phyloP scores from a whole-genome alignment of 108 stramenopile genomes.

The Chaetoceros muelleri region DNA sequence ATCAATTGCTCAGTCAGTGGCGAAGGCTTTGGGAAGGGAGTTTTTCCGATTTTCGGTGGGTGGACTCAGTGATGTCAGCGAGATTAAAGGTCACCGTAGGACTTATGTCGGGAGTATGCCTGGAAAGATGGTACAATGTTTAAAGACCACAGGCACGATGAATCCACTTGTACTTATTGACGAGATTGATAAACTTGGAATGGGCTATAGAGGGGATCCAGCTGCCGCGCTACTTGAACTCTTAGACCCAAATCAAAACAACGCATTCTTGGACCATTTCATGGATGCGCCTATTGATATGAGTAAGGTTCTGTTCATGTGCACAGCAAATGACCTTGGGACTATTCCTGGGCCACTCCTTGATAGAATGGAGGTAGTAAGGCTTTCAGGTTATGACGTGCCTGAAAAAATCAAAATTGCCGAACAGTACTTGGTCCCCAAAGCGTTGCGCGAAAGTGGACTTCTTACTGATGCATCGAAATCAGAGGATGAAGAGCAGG shows the following conservation, averaged over 20 bases:
- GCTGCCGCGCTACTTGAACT: constrained; percentile 91
- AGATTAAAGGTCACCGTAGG: constrained; percentile 97
- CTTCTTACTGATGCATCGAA: constrained; percentile 44
- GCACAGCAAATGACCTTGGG: constrained; percentile 92
- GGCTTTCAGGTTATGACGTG: constrained; percentile 93
- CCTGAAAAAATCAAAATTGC: constrained; percentile 96
- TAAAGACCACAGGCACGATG: constrained; percentile 72
- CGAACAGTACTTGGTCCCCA: constrained; percentile 91
- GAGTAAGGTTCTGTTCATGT: constrained; percentile 94
- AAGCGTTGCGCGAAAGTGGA: constrained; percentile 83
- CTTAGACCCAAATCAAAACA: constrained; percentile 89
- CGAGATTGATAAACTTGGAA: constrained; percentile 96
- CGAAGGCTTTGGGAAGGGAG: constrained; percentile 81
- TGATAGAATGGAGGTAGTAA: constrained; percentile 97
- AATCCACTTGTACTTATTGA: constrained; percentile 96
- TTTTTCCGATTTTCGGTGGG: constrained; percentile 96
- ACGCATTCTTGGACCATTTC: constrained; percentile 89
- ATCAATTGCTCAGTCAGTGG: constrained; percentile 86
- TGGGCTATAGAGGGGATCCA: constrained; percentile 89
- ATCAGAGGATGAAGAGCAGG: constrained; percentile 9
- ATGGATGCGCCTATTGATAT: constrained; percentile 98
- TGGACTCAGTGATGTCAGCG: constrained; percentile 88
- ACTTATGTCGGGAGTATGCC: constrained; percentile 99
- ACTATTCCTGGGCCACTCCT: constrained; percentile 92
- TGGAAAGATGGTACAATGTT: constrained; percentile 93